Evolutionary conservation across 2,329 filamentous ascomycete species (phyloP).

Genomic region (Sporothrix brunneoviolacea): DNA sequence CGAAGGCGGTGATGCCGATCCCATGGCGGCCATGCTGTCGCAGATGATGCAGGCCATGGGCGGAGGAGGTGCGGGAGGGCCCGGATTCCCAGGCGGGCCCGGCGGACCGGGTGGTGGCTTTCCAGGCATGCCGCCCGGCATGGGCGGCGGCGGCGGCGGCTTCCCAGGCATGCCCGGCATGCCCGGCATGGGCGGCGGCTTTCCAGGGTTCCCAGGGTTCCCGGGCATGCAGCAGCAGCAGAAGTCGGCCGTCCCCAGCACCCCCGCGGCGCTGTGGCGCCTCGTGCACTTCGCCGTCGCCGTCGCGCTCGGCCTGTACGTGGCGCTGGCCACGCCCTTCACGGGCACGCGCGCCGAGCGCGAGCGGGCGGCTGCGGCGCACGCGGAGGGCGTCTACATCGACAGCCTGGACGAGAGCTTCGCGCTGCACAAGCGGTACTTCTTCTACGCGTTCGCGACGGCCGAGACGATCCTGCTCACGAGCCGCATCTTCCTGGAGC

Average conservation of each 20-base stretch:
- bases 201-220: no score
- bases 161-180: conserved; percentile 10
- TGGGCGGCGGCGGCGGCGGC: conserved; percentile 20
- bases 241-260: conserved; percentile 25
- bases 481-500: conserved; percentile 63
- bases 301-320: conserved; percentile 62
- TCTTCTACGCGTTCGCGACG: conserved; percentile 78
- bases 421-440: conserved; percentile 25
- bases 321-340: conserved; percentile 62
- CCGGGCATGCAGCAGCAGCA: conserved; percentile 30
- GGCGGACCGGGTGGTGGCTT: conserved; percentile 23
- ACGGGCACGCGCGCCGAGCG: conserved; percentile 58
- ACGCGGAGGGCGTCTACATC: conserved; percentile 19
- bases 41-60: conserved; percentile 58
- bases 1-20: conserved; percentile 43
- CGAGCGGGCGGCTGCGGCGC: conserved; percentile 34
- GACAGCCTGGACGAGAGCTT: conserved; percentile 10
- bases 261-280: conserved; percentile 54
- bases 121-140: conserved; percentile 37
- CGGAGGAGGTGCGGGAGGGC: conserved; percentile 20
- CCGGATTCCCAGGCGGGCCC: neutral
- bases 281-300: conserved; percentile 68
- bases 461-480: conserved; percentile 67
- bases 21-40: conserved; percentile 68
- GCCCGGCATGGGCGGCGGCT: conserved; percentile 20